phyloP scores from a whole-genome alignment of 75 land plant species.

The Pinus tabuliformis region DNA sequence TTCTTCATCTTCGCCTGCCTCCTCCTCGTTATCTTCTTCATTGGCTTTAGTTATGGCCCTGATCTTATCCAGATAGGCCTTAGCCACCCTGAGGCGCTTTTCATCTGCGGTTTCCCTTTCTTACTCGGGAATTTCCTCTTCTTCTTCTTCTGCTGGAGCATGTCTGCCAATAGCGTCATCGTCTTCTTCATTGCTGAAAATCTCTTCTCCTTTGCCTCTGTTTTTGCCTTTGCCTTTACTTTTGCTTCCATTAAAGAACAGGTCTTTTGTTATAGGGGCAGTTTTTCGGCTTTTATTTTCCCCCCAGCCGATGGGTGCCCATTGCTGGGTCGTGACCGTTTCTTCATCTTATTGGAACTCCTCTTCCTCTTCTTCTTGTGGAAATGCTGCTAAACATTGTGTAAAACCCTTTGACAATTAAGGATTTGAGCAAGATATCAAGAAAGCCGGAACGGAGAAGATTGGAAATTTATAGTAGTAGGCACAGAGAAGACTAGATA shows the following conservation, averaged over 20 bases:
- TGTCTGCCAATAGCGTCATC: conserved; percentile 11
- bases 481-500: too few relatives aligned
- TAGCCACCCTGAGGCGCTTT: conserved; percentile 61
- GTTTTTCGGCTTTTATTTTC: background rate
- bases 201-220: conserved; percentile 24
- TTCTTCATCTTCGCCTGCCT: conserved; percentile 31
- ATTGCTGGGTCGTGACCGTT: background rate
- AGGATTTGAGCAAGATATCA: too few relatives aligned
- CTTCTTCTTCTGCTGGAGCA: conserved; percentile 28
- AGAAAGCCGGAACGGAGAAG: too few relatives aligned
- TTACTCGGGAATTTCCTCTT: background rate
- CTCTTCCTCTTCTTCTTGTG: too few relatives aligned
- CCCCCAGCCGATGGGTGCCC: background rate
- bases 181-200: conserved; percentile 19
- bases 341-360: background rate
- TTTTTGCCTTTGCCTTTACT: conserved; percentile 14
- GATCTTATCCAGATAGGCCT: conserved; percentile 43
- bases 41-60: conserved; percentile 26
- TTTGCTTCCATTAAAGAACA: background rate
- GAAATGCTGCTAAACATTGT: too few relatives aligned
- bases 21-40: conserved; percentile 36
- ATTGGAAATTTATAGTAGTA: too few relatives aligned
- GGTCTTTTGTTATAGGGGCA: background rate
- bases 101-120: conserved; percentile 60
- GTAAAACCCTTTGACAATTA: too few relatives aligned